A percentile compares a stretch with the other conserved stretches of the same genome.
Conservation (phyloP, 352 stramenopile species). For the Phytophthora lateralis region DNA sequence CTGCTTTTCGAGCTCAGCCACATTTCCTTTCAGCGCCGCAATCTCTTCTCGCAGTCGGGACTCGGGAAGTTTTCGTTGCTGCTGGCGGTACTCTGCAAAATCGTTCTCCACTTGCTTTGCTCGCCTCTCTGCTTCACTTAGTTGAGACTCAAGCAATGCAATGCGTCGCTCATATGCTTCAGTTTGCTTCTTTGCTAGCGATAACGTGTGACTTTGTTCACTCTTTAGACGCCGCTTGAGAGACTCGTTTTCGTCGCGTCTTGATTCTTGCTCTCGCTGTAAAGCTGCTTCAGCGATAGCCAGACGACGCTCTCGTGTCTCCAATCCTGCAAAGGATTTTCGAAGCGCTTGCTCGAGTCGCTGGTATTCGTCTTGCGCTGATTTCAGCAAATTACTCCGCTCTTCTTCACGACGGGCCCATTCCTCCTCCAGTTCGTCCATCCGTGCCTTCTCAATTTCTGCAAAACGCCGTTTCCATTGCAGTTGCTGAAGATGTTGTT, state of each 20-base stretch:
- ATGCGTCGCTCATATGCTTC: constrained; percentile 58
- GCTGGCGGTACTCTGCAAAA: constrained; percentile 69
- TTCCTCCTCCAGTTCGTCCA: constrained; percentile 80
- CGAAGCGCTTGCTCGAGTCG: constrained; percentile 66
- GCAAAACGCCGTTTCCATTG: constrained; percentile 64
- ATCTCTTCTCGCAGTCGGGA: constrained; percentile 77
- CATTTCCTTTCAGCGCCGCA: constrained; percentile 50
- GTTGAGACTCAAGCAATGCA: constrained; percentile 43
- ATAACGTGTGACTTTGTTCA: constrained; percentile 62
- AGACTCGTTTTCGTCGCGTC: constrained; percentile 62
- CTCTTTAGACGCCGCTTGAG: constrained; percentile 61
- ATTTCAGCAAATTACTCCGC: constrained; percentile 52
- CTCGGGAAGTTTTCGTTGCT: constrained; percentile 80
- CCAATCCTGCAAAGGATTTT: constrained; percentile 57
- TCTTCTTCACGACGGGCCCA: constrained; percentile 83
- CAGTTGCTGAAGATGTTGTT: constrained; percentile 52
- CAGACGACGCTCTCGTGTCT: constrained; percentile 66
- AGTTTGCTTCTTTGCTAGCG: constrained; percentile 59
- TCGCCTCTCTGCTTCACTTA: constrained; percentile 52
- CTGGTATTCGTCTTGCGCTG: constrained; percentile 72
- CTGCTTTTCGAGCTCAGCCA: constrained; percentile 69
- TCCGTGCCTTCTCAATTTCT: constrained; percentile 63
- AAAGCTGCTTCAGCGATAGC: constrained; percentile 52
- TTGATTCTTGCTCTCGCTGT: constrained; percentile 59
- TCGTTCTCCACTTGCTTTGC: constrained; percentile 65